A percentile compares a stretch with the other conserved stretches of the same genome.
Conservation (phyloP, 805 yeast genomes). For the Naumovozyma dairenensis region DNA sequence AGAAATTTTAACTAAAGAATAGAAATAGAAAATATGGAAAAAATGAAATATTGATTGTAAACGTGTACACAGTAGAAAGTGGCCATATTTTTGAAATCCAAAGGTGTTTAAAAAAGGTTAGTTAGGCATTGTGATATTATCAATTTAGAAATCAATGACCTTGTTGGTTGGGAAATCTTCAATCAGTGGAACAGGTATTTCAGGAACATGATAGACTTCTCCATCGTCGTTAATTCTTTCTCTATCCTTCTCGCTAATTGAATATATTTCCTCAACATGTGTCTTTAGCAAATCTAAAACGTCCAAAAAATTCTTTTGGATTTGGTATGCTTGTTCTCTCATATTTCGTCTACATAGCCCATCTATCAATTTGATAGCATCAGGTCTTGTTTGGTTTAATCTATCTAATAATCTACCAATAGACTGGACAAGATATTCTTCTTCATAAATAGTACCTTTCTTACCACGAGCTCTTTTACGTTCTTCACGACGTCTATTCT, state of each 20-base stretch:
- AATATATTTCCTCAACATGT: slow-evolving; percentile 67
- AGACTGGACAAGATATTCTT: slow-evolving; percentile 83
- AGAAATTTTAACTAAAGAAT: too few relatives aligned
- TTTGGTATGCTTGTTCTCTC: slow-evolving; percentile 71
- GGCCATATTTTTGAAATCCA: too few relatives aligned
- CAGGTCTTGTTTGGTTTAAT: slow-evolving; percentile 60
- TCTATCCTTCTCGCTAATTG: slow-evolving; percentile 74
- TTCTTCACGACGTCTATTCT: slow-evolving; percentile 89
- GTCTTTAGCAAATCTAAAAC: slow-evolving; percentile 45
- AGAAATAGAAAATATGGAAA: too few relatives aligned
- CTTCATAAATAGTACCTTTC: slow-evolving; percentile 96
- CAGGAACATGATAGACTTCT: slow-evolving; percentile 64
- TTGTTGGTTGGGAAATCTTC: slow-evolving; percentile 50
- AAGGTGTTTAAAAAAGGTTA: too few relatives aligned
- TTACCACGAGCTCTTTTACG: slow-evolving; percentile 94
- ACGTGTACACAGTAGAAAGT: too few relatives aligned
- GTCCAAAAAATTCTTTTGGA: slow-evolving; percentile 58
- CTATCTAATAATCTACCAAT: slow-evolving; percentile 83
- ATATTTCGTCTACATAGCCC: slow-evolving; percentile 63
- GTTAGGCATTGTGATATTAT: not conserved
- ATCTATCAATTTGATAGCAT: slow-evolving; percentile 63
- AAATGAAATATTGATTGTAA: too few relatives aligned
- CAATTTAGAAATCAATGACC: slow-evolving; percentile 48
- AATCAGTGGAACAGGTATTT: slow-evolving; percentile 61
- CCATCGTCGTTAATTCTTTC: slow-evolving; percentile 88